Percentiles rank a stretch among this genome's conserved stretches.
Evolutionary conservation across 2,329 filamentous ascomycete genomes (phyloP).

Genomic region (Ascochyta rabiei): DNA sequence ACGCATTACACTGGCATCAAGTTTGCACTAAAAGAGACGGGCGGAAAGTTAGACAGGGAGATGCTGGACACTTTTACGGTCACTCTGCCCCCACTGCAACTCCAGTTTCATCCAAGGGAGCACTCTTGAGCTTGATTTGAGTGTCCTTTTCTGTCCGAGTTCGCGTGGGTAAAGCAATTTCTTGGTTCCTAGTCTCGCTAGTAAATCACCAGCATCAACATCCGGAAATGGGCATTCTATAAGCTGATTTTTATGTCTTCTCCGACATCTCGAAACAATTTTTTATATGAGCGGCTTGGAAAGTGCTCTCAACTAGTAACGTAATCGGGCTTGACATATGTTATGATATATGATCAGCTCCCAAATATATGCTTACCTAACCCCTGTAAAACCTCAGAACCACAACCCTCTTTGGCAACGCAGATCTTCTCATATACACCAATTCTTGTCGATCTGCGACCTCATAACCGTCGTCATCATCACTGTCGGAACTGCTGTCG

Average conservation of each 20-base stretch:
- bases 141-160: not conserved
- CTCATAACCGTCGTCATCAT: not conserved
- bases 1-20: slow-evolving; percentile 23
- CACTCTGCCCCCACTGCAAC: slow-evolving; percentile 31
- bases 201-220: too few species aligned
- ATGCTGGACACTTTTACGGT: slow-evolving; percentile 23
- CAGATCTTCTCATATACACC: not conserved
- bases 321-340: too few species aligned
- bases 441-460: not conserved
- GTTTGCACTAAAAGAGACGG: slow-evolving; percentile 30
- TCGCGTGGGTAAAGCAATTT: too few species aligned
- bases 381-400: not conserved
- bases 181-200: too few species aligned
- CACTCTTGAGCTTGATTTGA: not conserved
- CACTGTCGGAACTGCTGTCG: not conserved
- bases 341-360: not conserved
- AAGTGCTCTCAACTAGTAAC: too few species aligned
- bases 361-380: not conserved
- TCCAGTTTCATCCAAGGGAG: slow-evolving; percentile 21
- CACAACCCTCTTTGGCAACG: not conserved
- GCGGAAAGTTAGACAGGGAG: slow-evolving; percentile 29
- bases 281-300: too few species aligned
- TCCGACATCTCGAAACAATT: too few species aligned
- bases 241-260: too few species aligned
- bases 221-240: too few species aligned